Percentiles rank a stretch among this genome's conserved stretches.
phyloP scores from a whole-genome alignment of 352 stramenopile species.

The Phytophthora cryptogea region DNA sequence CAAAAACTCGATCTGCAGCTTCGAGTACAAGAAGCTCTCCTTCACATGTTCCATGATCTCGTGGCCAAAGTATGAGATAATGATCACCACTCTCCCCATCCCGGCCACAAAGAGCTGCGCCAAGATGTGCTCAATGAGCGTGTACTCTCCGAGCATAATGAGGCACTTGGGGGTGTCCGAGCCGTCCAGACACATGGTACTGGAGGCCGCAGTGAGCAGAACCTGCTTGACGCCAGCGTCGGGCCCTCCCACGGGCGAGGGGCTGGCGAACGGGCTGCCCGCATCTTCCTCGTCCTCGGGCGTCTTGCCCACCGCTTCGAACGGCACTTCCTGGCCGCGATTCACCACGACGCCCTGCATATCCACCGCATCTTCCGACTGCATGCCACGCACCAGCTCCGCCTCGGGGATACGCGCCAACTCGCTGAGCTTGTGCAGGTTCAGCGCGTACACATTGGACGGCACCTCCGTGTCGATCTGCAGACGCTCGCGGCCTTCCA shows the following conservation, averaged over 20 bases:
- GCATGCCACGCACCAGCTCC: constrained; percentile 75
- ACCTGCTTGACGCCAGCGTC: constrained; percentile 61
- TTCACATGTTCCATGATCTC: constrained; percentile 86
- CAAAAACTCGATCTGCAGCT: constrained; percentile 84
- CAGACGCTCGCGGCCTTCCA: constrained; percentile 46
- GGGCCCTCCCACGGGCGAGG: neutral
- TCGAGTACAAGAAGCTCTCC: constrained; percentile 69
- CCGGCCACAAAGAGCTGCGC: constrained; percentile 81
- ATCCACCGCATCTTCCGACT: constrained; percentile 73
- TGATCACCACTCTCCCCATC: constrained; percentile 85
- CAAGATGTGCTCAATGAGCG: constrained; percentile 81
- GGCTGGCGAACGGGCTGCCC: neutral
- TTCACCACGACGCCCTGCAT: constrained; percentile 86
- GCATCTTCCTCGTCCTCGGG: constrained; percentile 29
- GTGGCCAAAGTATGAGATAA: constrained; percentile 81
- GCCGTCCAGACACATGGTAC: constrained; percentile 77
- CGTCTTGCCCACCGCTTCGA: constrained; percentile 73
- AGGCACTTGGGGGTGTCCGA: constrained; percentile 85
- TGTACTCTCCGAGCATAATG: constrained; percentile 75
- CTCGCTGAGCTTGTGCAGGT: constrained; percentile 71
- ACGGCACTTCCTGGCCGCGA: constrained; percentile 75
- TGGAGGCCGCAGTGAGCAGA: constrained; percentile 78
- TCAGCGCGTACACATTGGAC: constrained; percentile 75
- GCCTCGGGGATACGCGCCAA: constrained; percentile 64
- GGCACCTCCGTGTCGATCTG: constrained; percentile 80